Evolutionary conservation across 1,284 basidiomycete genomes (phyloP), one percentile per base, ranked within the genome.

Genomic region (Leccinum insigne): DNA sequence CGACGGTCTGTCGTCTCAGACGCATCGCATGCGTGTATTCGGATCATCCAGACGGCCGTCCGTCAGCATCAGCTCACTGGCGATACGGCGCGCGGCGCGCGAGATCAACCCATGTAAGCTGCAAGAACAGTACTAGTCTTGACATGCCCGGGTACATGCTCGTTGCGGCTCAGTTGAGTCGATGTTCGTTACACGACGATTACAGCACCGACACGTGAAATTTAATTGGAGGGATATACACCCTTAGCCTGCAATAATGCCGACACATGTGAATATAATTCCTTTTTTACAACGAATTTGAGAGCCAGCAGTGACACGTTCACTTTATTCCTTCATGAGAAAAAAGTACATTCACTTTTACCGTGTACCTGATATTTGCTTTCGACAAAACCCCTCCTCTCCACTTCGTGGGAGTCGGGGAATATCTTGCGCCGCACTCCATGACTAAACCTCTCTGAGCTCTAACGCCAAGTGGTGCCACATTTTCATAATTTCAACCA

Each of bases 31-130:
- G 40, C 18, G 14, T 65, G 23, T 56, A n/a, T 52, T 57, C 38
- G 60, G 57, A 60, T 66, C 63, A 54, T 29, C 42, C 32, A 66
- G 16, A 64, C 23, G 40, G 5, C 44, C 9, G 59, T 2, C 29
- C 49, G 13, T 52, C 21, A 52, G 7, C 49, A 21, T 52, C 21
- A 52, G 13, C 38, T 23, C 44, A 52, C 32, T 0, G 32, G 32
- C 32, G 32, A 35, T 35, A 35, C 32, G 42, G 38, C 40, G 44
- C n/a, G n/a, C 29, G 40, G 49, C n/a, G 18, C 26, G 35, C 35
- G 16, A 5, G 66, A 69, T 71, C 68, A 69, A 47, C 49, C 32
- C 64, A 16, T 23, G 47, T 18, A 52, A 44, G 52, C 26, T 9
- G 18, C 42, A 47, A 68, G 62, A 23, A 5, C n/a, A 29, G 29